Percentiles rank a stretch among this genome's conserved stretches.
These are phyloP conservation scores for Mucor racemosus DNA, from an alignment of 371 early-diverging fungal genomes.

Conservation along the genomic window DNA sequence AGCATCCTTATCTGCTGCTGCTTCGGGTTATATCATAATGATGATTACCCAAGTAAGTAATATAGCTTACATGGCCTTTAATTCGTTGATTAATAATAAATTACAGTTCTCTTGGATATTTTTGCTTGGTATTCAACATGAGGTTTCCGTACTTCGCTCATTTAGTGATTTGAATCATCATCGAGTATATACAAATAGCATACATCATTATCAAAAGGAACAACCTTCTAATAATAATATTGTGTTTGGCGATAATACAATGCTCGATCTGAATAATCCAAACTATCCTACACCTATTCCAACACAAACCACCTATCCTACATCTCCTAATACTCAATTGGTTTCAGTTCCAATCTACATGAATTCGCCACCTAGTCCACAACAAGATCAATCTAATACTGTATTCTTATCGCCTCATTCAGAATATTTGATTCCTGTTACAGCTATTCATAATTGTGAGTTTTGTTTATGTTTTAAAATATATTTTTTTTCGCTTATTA, in stretches of 20 bases:
- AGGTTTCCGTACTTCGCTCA: conserved; percentile 24
- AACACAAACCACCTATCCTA: conserved; percentile 2
- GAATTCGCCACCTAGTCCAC: conserved; percentile 12
- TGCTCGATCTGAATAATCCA: conserved; percentile 8
- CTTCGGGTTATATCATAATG: conserved; percentile 39
- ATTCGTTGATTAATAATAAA: neutral
- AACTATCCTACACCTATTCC: conserved; percentile 14
- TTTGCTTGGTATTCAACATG: conserved; percentile 37
- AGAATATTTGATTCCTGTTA: conserved; percentile 43
- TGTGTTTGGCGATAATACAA: conserved; percentile 6
- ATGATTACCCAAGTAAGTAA: conserved; percentile 38
- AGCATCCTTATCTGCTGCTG: conserved; percentile 25
- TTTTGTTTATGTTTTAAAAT: neutral
- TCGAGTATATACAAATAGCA: conserved; percentile 10
- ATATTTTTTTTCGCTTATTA: neutral
- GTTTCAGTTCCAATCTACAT: conserved; percentile 18
- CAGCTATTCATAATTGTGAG: conserved; percentile 50
- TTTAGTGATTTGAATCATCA: conserved; percentile 14
- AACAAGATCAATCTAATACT: conserved; percentile 18
- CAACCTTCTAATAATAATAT: neutral
- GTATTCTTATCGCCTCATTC: conserved; percentile 39
- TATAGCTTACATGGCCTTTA: neutral
- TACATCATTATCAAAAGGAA: conserved; percentile 16
- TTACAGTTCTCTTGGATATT: conserved; percentile 43
- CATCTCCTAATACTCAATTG: neutral